These are phyloP conservation scores for Lactifluus pinguis DNA, from an alignment of 768 basidiomycete species.

Conservation along the genomic window DNA sequence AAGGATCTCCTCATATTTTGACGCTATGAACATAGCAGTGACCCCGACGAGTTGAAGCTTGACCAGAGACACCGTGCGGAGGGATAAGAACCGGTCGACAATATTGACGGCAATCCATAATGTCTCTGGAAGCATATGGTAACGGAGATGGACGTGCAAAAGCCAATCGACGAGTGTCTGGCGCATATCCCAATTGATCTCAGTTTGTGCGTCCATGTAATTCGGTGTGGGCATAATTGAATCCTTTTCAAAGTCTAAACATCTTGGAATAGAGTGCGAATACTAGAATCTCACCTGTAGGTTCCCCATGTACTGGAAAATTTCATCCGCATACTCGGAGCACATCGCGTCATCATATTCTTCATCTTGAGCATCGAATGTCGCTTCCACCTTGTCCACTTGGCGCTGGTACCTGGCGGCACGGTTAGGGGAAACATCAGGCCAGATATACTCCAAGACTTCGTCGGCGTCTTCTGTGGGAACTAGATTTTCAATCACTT, in stretches of 20 bases:
- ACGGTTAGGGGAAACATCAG: constrained; percentile 58
- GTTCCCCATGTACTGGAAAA: constrained; percentile 91
- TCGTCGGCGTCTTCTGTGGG: constrained; percentile 18
- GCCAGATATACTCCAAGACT: constrained; percentile 41
- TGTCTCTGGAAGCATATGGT: constrained; percentile 98
- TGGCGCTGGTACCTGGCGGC: constrained; percentile 49
- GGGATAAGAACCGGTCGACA: constrained; percentile 63
- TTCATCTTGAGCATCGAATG: constrained; percentile 64
- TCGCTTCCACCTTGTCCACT: constrained; percentile 53
- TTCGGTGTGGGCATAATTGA: constrained; percentile 83
- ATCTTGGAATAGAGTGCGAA: neutral
- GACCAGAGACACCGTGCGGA: constrained; percentile 64
- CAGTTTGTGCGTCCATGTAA: constrained; percentile 90
- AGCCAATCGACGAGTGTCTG: constrained; percentile 98
- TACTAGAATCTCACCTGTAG: constrained; percentile 59
- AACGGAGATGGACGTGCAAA: constrained; percentile 92
- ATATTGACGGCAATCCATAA: constrained; percentile 99
- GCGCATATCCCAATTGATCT: constrained; percentile 91
- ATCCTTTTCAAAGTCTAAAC: constrained; percentile 41
- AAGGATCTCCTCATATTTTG: constrained; percentile 98
- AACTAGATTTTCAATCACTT: constrained; percentile 36
- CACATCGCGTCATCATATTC: constrained; percentile 89
- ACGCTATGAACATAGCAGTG: constrained; percentile 97
- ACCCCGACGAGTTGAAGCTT: constrained; percentile 96
- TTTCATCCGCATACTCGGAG: constrained; percentile 97